Evolutionary conservation across 805 yeast genomes (phyloP).

Genomic region (Clavispora santaluciae): DNA sequence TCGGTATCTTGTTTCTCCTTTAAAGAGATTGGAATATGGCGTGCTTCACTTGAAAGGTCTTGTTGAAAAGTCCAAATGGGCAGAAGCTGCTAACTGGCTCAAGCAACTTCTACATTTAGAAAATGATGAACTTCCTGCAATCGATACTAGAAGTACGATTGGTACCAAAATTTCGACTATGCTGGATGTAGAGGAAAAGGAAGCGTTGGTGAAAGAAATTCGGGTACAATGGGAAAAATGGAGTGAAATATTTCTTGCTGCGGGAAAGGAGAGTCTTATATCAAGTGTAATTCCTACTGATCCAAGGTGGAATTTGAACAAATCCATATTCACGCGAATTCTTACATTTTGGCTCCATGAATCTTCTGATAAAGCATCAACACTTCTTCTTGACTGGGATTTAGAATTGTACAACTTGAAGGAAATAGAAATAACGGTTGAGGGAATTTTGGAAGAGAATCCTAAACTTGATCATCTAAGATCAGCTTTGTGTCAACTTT

Average conservation of each 20-base stretch:
- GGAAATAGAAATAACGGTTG: conserved; percentile 42
- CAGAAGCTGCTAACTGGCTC: conserved; percentile 49
- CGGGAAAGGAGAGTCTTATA: conserved; percentile 41
- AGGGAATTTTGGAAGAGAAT: conserved; percentile 34
- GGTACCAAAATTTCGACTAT: conserved; percentile 10
- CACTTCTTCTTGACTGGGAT: conserved; percentile 55
- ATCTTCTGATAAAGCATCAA: conserved; percentile 28
- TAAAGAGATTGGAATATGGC: conserved; percentile 57
- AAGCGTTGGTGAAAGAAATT: conserved; percentile 21
- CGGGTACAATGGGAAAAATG: conserved; percentile 59
- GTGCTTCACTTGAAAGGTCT: conserved; percentile 46
- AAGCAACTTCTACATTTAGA: conserved; percentile 17
- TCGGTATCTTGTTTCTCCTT: conserved; percentile 46
- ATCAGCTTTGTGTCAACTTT: conserved; percentile 46
- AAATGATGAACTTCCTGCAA: conserved; percentile 20
- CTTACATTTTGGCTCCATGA: conserved; percentile 43
- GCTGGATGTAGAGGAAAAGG: conserved; percentile 13
- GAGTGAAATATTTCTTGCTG: conserved; percentile 48
- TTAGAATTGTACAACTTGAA: conserved; percentile 45
- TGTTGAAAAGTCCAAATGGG: conserved; percentile 47
- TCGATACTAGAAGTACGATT: conserved; percentile 29
- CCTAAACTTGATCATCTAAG: conserved; percentile 26
- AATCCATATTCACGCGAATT: conserved; percentile 35
- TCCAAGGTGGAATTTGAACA: conserved; percentile 29
- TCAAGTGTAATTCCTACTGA: conserved; percentile 54